Evolutionary conservation across 805 yeast genomes (phyloP).

Genomic region (Teunomyces atbi): DNA sequence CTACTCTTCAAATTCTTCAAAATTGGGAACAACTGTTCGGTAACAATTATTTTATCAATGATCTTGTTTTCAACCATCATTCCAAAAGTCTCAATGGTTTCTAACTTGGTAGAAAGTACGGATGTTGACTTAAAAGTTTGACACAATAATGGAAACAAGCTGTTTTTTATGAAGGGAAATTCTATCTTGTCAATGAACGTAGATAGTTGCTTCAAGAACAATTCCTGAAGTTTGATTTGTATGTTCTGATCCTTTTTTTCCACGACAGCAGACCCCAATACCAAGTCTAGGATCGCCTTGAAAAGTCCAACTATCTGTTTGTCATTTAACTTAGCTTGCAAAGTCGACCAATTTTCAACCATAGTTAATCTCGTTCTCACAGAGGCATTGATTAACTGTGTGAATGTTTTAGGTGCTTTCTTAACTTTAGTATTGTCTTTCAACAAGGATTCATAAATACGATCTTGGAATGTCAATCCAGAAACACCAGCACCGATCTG

Average conservation of each 20-base stretch:
- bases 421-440: constrained; percentile 22
- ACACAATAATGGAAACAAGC: constrained; percentile 70
- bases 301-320: constrained; percentile 50
- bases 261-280: constrained; percentile 23
- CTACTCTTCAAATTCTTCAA: constrained; percentile 73
- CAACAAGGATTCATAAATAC: constrained; percentile 50
- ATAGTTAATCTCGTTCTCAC: constrained; percentile 30
- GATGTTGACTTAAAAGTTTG: constrained; percentile 81
- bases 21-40: constrained; percentile 80
- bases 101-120: constrained; percentile 71
- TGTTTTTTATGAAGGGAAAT: constrained; percentile 68
- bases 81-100: constrained; percentile 61
- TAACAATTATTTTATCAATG: constrained; percentile 67
- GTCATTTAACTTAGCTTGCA: constrained; percentile 50
- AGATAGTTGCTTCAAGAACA: constrained; percentile 44
- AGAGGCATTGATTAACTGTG: constrained; percentile 30
- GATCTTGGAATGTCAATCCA: constrained; percentile 73
- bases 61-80: constrained; percentile 55
- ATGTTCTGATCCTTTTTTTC: constrained; percentile 28
- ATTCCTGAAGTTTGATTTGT: constrained; percentile 49
- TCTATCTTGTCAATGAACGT: constrained; percentile 50
- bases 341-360: constrained; percentile 44
- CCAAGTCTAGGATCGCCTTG: constrained; percentile 42
- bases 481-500: constrained; percentile 66
- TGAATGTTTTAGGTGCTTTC: constrained; percentile 19